phyloP scores from a whole-genome alignment of 2,329 filamentous ascomycete species.

The Alternaria infectoria region DNA sequence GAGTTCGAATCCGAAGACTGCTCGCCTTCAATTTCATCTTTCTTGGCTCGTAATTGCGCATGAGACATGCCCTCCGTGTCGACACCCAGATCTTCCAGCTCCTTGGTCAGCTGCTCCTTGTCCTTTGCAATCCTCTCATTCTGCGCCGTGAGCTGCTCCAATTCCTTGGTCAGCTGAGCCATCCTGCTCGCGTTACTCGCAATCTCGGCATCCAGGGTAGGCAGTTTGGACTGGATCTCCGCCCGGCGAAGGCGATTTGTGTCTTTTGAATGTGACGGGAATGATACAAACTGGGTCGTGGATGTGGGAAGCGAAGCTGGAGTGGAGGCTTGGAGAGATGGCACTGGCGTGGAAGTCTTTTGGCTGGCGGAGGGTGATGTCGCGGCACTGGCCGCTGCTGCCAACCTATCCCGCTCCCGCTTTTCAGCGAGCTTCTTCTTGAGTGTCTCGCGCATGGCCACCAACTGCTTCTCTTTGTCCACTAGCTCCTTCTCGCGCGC shows the following conservation, averaged over 20 bases:
- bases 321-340: constrained; percentile 2
- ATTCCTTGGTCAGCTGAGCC: constrained; percentile 53
- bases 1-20: constrained; percentile 15
- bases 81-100: constrained; percentile 57
- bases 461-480: constrained; percentile 58
- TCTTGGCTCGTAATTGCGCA: constrained; percentile 53
- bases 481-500: constrained; percentile 53
- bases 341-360: constrained; percentile 1
- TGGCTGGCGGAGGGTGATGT: constrained; percentile 1
- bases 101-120: constrained; percentile 53
- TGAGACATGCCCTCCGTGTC: constrained; percentile 56
- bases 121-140: constrained; percentile 50
- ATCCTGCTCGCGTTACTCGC: constrained; percentile 47
- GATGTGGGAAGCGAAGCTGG: background rate
- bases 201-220: constrained; percentile 55
- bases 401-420: constrained; percentile 25
- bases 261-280: constrained; percentile 3
- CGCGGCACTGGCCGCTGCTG: constrained; percentile 10
- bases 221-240: constrained; percentile 57
- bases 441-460: constrained; percentile 47
- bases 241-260: constrained; percentile 48
- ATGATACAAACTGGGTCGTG: background rate
- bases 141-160: constrained; percentile 50
- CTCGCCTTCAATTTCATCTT: constrained; percentile 46
- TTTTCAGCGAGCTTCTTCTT: constrained; percentile 39